Evolutionary conservation across 176 grass and related monocot genomes (phyloP).

Genomic region (Carex scoparia): DNA sequence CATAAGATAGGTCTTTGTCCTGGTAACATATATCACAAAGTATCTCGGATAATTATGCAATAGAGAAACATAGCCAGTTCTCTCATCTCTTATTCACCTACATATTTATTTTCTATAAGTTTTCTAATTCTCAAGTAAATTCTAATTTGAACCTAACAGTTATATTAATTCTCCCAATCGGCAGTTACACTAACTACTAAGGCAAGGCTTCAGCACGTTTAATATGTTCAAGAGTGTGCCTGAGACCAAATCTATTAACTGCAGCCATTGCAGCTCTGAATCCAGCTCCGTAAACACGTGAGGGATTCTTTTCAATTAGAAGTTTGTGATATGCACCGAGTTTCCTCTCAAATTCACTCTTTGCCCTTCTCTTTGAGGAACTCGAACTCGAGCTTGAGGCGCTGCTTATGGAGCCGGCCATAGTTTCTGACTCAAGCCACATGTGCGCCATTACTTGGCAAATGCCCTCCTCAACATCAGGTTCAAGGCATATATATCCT

Average conservation of each 20-base stretch:
- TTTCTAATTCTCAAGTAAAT: not conserved
- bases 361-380: conserved; percentile 31
- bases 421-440: conserved; percentile 83
- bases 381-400: conserved; percentile 15
- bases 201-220: conserved; percentile 42
- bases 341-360: conserved; percentile 59
- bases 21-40: not conserved
- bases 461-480: conserved; percentile 72
- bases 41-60: not conserved
- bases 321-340: conserved; percentile 51
- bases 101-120: not conserved
- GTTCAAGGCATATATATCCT: conserved; percentile 50
- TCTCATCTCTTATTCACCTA: not conserved
- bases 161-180: not conserved
- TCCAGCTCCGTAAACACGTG: conserved; percentile 52
- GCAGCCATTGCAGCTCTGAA: conserved; percentile 54
- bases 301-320: conserved; percentile 56
- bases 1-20: not conserved
- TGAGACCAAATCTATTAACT: conserved; percentile 50
- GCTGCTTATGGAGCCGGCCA: conserved; percentile 29
- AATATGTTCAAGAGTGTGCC: conserved; percentile 70
- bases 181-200: not conserved
- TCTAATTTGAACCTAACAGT: not conserved
- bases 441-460: conserved; percentile 79
- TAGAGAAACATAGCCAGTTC: not conserved